Percentiles rank a stretch among this genome's conserved stretches.
Evolutionary conservation across 129 eudicot species (phyloP).

Genomic region (Escallonia rubra): DNA sequence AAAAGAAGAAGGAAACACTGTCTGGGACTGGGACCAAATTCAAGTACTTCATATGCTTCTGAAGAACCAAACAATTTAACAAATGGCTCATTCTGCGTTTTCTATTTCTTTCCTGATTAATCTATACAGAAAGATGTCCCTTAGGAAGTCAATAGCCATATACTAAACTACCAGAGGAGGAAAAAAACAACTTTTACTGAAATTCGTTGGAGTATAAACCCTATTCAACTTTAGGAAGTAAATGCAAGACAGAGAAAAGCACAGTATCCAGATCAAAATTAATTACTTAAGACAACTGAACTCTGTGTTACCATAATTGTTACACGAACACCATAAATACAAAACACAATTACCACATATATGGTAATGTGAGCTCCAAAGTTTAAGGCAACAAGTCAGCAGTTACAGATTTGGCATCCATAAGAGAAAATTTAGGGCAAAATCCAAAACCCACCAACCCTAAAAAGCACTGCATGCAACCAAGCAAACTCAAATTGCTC

Average conservation of each 20-base stretch:
- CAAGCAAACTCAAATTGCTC: constrained; percentile 9
- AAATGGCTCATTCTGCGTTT: too few species aligned
- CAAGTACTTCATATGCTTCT: too few species aligned
- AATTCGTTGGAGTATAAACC: too few species aligned
- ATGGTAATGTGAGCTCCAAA: constrained; percentile 10
- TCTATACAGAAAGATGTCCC: too few species aligned
- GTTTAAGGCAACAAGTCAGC: neutral
- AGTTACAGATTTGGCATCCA: constrained; percentile 13
- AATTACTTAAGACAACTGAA: neutral
- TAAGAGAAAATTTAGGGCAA: constrained; percentile 22
- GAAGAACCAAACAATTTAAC: too few species aligned
- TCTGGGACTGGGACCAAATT: too few species aligned
- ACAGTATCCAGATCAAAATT: neutral
- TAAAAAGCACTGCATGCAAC: constrained; percentile 32
- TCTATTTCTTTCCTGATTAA: too few species aligned
- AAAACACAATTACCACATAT: neutral
- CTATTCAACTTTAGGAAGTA: neutral
- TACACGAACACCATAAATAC: neutral
- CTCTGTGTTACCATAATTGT: constrained; percentile 10
- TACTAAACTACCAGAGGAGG: too few species aligned
- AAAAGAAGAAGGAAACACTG: too few species aligned
- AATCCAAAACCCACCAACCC: constrained; percentile 18
- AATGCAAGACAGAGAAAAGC: neutral
- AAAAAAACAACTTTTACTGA: too few species aligned
- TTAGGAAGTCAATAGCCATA: too few species aligned